A percentile compares a stretch with the other conserved stretches of the same genome.
Conservation (phyloP, 1,139 yeast genomes). For the Yamadazyma sp. region DNA sequence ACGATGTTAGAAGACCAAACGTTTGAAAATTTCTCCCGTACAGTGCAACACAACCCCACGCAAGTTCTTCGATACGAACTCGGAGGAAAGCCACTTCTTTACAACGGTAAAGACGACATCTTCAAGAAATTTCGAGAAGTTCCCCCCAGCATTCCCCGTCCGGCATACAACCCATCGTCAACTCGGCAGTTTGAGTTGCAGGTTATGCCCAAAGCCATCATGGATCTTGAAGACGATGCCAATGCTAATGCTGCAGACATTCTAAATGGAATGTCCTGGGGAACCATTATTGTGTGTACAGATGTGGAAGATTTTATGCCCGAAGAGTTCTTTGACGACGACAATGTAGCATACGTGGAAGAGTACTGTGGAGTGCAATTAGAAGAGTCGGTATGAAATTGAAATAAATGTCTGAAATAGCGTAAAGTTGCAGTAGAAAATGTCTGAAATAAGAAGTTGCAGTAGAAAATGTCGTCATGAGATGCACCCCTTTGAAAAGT, state of each 20-base stretch:
- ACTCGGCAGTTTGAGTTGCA: slow-evolving; percentile 77
- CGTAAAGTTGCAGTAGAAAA: too few species aligned
- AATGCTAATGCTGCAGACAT: slow-evolving; percentile 38
- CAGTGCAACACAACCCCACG: slow-evolving; percentile 75
- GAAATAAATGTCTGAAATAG: too few species aligned
- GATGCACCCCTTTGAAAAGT: background rate
- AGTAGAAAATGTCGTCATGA: background rate
- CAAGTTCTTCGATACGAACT: slow-evolving; percentile 84
- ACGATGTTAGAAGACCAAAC: slow-evolving; percentile 68
- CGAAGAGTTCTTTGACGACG: slow-evolving; percentile 47
- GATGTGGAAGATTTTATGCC: slow-evolving; percentile 73
- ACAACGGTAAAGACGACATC: slow-evolving; percentile 61
- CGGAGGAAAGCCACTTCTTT: slow-evolving; percentile 72
- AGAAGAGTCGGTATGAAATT: slow-evolving; percentile 57
- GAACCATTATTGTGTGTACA: slow-evolving; percentile 83
- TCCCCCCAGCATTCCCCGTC: slow-evolving; percentile 43
- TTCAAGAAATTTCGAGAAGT: slow-evolving; percentile 39
- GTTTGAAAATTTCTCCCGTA: slow-evolving; percentile 74
- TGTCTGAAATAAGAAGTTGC: too few species aligned
- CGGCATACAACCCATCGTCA: slow-evolving; percentile 63
- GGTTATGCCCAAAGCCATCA: slow-evolving; percentile 89
- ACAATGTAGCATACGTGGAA: slow-evolving; percentile 78
- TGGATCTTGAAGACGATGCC: slow-evolving; percentile 62
- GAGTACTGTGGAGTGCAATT: slow-evolving; percentile 97
- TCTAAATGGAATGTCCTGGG: slow-evolving; percentile 94